These are phyloP conservation scores for Lecanicillium sp. DNA, from an alignment of 2,329 filamentous ascomycete species.

Conservation along the genomic window DNA sequence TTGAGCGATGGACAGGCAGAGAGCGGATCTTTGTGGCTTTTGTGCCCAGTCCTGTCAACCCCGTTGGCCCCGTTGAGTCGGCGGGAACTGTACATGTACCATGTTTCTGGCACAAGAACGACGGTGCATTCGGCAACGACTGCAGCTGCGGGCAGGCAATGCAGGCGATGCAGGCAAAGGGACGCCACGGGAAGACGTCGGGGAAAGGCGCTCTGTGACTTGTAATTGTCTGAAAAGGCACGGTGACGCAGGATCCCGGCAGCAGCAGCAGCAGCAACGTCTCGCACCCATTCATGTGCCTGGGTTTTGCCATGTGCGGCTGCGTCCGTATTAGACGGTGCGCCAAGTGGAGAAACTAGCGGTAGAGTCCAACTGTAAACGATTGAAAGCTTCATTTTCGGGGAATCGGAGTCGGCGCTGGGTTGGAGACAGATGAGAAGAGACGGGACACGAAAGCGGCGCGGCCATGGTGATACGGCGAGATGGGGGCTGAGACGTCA, in stretches of 20 bases:
- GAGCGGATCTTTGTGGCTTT: constrained; percentile 8
- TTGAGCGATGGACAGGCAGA: neutral
- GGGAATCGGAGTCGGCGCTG: too few relatives aligned
- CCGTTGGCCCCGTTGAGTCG: too few relatives aligned
- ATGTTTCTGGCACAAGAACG: too few relatives aligned
- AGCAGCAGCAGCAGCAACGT: too few relatives aligned
- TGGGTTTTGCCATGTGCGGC: constrained; percentile 3
- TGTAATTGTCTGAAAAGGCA: neutral
- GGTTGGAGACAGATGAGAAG: too few relatives aligned
- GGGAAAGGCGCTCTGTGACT: neutral
- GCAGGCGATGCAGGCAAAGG: neutral
- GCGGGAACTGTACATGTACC: too few relatives aligned
- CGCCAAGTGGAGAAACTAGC: constrained; percentile 1
- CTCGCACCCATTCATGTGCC: constrained; percentile 5
- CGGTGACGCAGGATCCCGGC: constrained; percentile 5
- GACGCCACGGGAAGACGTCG: neutral
- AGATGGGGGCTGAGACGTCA: too few relatives aligned
- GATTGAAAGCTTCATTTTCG: neutral
- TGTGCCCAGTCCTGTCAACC: neutral
- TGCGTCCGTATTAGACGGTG: neutral
- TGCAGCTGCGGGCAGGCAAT: neutral
- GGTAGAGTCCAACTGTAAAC: neutral
- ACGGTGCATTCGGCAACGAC: neutral
- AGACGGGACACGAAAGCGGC: too few relatives aligned
- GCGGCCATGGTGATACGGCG: too few relatives aligned